Base-by-base conservation (phyloP, 129 eudicot genomes). In the Chrysanthemum lavandulifolium region DNA sequence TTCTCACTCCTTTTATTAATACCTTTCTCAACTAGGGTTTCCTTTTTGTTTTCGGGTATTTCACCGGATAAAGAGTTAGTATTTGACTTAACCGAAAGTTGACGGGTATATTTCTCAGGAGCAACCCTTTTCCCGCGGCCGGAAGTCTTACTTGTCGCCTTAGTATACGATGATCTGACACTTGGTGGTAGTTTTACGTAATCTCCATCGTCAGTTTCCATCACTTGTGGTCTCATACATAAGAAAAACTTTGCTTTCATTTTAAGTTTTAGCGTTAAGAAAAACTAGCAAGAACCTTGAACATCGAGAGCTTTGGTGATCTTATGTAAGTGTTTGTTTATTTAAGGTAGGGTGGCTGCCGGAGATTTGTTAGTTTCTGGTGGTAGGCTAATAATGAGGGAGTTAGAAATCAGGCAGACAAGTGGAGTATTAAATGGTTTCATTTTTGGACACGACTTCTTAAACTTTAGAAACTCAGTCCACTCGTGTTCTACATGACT, bases 161-260 rank as follows among this genome's bases (percentile, higher is more conserved):
- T 52, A 25, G 71, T 10, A 13, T n/a, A 53, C 2, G 81, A 21
- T 77, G 81, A 62, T 23, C 72, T 21, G 72, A 23, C 68, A 0
- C 73, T 45, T 71, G 73, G 61, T 2, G 77, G 68, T 63, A 55
- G 68, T 71, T 78, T 71, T 55, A 61, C 13, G 79, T 65, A 65
- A 61, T 75, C 56, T 68, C 25, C 79, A 48, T 52, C 51, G 55
- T 51, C 71, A 7, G 69, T 15, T 72, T 68, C 77, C 25, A 21
- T 78, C 40, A 74, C 80, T 18, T 75, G 47, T 10, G 87, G 87
- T 19, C 84, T 74, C 33, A 84, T 72, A 69, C 87, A 80, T 8
- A 84, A 60, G 19, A 80, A 55, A 60, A 84, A 70, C 67, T 73
- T 84, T 71, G 71, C 68, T 76, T 79, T 83, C 86, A 78, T 82